Evolutionary conservation across 2,329 filamentous ascomycete genomes (phyloP), one percentile per base, ranked within the genome.

Genomic region (Apiospora kogelbergensis): DNA sequence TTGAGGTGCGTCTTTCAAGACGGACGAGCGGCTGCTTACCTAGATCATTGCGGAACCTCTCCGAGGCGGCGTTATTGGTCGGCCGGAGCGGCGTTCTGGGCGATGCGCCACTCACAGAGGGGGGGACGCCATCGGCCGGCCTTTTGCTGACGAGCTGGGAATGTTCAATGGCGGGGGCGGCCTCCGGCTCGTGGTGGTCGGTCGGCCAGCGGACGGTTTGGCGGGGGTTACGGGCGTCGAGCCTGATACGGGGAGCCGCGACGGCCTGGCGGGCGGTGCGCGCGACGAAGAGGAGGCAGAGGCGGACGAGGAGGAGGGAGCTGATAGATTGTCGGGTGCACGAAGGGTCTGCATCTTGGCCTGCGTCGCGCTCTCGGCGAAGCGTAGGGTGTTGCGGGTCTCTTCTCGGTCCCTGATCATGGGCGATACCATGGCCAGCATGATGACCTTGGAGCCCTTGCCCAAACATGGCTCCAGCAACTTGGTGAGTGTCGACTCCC

Each of bases 341-440:
- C 30, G 30, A 7, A 63, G 20, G 48, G 37, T 63, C 15, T 44
- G 46, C 37, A 70, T 46, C 15, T 63, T 70, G 37, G 63, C 68
- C 13, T 63, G 17, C 40, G 57, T 60, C 11, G 68, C 94, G 87
- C 97, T 98, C 42, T 93, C 97, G 20, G 96, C 96, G 81, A 99
- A 99, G 76, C 96, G 92, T 80, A 99, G 85, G 85, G 94, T 98
- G 60, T 95, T 97, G 78, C 98, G 84, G 3, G 95, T 98, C 85
- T 99, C 96, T 76, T 91, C 92, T 72, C 98, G 84, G 82, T 98
- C 96, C 6, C 90, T 92, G 82, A 97, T 93, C 70, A 98, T 84
- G 42, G 96, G 96, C 74, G 92, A 96, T 68, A 97, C 93, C 95
- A 98, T 98, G 79, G 98, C 94, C 80, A 99, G 97, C 96, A 99